Percentiles rank a stretch among this genome's conserved stretches.
phyloP scores from a whole-genome alignment of 768 basidiomycete species.

The Podaxis rugospora region DNA sequence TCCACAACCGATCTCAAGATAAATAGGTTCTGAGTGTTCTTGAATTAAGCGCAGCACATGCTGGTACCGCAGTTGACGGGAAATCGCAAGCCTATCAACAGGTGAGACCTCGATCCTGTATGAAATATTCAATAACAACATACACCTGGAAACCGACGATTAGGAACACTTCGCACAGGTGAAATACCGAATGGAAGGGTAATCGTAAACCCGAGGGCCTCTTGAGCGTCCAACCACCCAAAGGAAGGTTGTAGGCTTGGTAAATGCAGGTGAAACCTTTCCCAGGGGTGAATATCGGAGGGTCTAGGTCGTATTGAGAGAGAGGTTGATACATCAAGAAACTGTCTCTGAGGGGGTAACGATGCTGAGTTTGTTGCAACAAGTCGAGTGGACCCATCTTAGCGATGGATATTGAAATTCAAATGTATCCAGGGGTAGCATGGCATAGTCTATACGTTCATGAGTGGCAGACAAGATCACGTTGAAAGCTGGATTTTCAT shows the following conservation, averaged over 20 bases:
- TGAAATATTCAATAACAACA: not conserved
- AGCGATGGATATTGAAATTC: not conserved
- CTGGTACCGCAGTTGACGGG: constrained; percentile 27
- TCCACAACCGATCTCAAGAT: constrained; percentile 39
- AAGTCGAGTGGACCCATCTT: not conserved
- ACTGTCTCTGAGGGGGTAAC: not conserved
- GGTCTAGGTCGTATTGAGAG: too few species aligned
- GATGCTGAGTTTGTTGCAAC: not conserved
- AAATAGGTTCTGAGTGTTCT: constrained; percentile 23
- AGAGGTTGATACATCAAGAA: too few species aligned
- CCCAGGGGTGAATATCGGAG: too few species aligned
- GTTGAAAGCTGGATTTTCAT: too few species aligned
- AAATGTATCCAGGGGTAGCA: not conserved
- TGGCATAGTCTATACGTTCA: not conserved
- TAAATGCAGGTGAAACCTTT: too few species aligned
- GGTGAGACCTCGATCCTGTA: not conserved
- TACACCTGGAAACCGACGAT: constrained; percentile 18
- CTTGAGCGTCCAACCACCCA: too few species aligned
- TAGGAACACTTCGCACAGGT: too few species aligned
- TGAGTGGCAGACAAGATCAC: too few species aligned
- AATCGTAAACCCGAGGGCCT: too few species aligned
- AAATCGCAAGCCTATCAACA: constrained; percentile 25
- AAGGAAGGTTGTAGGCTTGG: too few species aligned
- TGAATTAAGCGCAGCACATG: constrained; percentile 23
- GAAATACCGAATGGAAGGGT: too few species aligned